phyloP scores from a whole-genome alignment of 108 stramenopile species.

The Cyclotella kingstonii region DNA sequence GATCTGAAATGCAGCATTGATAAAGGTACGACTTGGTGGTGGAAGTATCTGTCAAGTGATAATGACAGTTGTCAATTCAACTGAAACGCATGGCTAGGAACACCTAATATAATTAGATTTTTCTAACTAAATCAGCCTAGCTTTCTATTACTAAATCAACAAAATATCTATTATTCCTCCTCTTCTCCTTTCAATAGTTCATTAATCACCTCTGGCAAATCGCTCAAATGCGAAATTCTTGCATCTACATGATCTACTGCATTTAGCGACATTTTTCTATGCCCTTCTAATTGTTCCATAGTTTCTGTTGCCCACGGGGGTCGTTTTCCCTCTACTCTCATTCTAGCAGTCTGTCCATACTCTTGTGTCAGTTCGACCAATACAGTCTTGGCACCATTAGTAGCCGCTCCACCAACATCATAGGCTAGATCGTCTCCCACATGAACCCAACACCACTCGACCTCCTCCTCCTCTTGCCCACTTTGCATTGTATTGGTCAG shows the following conservation, averaged over 20 bases:
- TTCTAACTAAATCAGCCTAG: too few relatives aligned
- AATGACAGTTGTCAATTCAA: too few relatives aligned
- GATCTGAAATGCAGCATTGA: too few relatives aligned
- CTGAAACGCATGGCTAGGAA: too few relatives aligned
- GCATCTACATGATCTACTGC: conserved; percentile 63
- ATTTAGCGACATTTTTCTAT: conserved; percentile 68
- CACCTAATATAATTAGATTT: too few relatives aligned
- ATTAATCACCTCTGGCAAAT: conserved; percentile 76
- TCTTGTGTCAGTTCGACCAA: conserved; percentile 65
- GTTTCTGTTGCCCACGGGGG: conserved; percentile 77
- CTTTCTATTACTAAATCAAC: too few relatives aligned
- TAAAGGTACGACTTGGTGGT: too few relatives aligned
- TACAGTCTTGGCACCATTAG: conserved; percentile 84
- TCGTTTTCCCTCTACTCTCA: conserved; percentile 62
- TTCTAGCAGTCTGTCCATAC: conserved; percentile 76
- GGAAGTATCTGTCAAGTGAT: too few relatives aligned
- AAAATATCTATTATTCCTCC: conserved; percentile 19
- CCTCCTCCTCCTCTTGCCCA: conserved; percentile 27
- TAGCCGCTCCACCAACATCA: conserved; percentile 79
- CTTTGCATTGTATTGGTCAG: conserved; percentile 50
- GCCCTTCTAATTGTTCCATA: conserved; percentile 56
- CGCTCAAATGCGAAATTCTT: conserved; percentile 59
- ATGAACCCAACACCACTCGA: conserved; percentile 76
- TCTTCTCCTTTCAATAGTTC: conserved; percentile 52
- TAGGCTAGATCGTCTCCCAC: conserved; percentile 89